Evolutionary conservation across 1,284 basidiomycete species (phyloP).

Genomic region (Pseudozyma hubeiensis): DNA sequence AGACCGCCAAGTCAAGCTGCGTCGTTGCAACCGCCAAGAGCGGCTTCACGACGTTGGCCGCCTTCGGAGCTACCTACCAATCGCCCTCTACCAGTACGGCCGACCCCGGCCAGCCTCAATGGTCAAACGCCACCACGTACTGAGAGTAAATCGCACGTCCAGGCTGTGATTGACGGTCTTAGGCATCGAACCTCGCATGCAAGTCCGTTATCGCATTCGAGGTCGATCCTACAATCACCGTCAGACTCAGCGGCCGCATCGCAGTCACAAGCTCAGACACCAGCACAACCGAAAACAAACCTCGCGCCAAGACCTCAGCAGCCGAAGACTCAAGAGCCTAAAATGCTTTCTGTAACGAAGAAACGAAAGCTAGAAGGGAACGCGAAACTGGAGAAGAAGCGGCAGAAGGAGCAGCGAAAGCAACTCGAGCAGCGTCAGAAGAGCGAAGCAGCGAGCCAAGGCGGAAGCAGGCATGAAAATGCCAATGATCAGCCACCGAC

Average conservation of each 20-base stretch:
- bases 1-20: not conserved
- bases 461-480: not conserved
- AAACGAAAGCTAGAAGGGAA: not conserved
- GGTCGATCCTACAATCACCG: not conserved
- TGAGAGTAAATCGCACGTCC: too few species aligned
- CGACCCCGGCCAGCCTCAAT: too few species aligned
- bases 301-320: too few species aligned
- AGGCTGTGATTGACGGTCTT: too few species aligned
- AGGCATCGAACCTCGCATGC: too few species aligned
- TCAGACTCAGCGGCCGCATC: not conserved
- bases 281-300: not conserved
- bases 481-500: not conserved
- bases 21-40: not conserved
- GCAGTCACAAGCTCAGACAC: not conserved
- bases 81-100: conserved; percentile 1
- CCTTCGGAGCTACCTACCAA: too few species aligned
- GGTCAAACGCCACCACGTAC: too few species aligned
- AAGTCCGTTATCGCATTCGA: too few species aligned
- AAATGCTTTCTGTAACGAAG: not conserved
- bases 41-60: too few species aligned
- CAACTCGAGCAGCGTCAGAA: not conserved
- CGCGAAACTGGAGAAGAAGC: conserved; percentile 3
- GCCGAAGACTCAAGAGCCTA: too few species aligned
- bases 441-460: not conserved
- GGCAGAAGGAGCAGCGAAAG: conserved; percentile 3